phyloP scores from a whole-genome alignment of 2,329 filamentous ascomycete genomes.

The Onygenales sp. region DNA sequence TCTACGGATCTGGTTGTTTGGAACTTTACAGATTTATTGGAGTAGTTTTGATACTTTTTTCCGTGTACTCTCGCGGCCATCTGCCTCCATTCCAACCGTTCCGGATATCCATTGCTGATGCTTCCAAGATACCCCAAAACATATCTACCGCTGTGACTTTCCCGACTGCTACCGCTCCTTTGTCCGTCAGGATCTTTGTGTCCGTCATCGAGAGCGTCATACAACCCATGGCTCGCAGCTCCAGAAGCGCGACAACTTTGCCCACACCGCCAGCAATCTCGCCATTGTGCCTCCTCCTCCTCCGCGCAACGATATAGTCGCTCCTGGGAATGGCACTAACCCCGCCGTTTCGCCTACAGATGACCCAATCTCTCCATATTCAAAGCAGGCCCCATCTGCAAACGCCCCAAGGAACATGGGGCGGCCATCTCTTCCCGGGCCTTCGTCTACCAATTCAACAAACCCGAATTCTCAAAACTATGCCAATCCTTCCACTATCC shows the following conservation, averaged over 20 bases:
- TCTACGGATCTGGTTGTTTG: neutral
- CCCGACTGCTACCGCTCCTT: slow-evolving; percentile 84
- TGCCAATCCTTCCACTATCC: slow-evolving; percentile 9
- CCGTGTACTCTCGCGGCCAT: neutral
- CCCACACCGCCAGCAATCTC: slow-evolving; percentile 21
- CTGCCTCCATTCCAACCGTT: neutral
- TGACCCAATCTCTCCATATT: slow-evolving; percentile 5
- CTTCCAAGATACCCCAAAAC: slow-evolving; percentile 70
- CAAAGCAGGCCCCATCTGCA: neutral
- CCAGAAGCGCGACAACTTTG: slow-evolving; percentile 39
- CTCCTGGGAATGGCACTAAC: slow-evolving; percentile 18
- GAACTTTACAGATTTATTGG: neutral
- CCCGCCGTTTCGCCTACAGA: slow-evolving; percentile 16
- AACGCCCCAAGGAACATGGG: neutral
- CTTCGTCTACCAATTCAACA: slow-evolving; percentile 9
- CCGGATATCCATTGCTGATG: slow-evolving; percentile 5
- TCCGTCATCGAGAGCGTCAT: slow-evolving; percentile 73
- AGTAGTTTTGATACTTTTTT: too few relatives aligned
- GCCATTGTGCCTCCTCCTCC: slow-evolving; percentile 5
- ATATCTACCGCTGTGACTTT: slow-evolving; percentile 89
- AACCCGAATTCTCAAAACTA: slow-evolving; percentile 7
- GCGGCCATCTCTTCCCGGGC: slow-evolving; percentile 3
- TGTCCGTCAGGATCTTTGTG: slow-evolving; percentile 85
- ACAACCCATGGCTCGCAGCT: slow-evolving; percentile 51
- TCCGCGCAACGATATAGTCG: slow-evolving; percentile 4